Percentiles rank a stretch among this genome's conserved stretches.
Evolutionary conservation across 345 rosid species (phyloP).

Genomic region (Syzygium oleosum): DNA sequence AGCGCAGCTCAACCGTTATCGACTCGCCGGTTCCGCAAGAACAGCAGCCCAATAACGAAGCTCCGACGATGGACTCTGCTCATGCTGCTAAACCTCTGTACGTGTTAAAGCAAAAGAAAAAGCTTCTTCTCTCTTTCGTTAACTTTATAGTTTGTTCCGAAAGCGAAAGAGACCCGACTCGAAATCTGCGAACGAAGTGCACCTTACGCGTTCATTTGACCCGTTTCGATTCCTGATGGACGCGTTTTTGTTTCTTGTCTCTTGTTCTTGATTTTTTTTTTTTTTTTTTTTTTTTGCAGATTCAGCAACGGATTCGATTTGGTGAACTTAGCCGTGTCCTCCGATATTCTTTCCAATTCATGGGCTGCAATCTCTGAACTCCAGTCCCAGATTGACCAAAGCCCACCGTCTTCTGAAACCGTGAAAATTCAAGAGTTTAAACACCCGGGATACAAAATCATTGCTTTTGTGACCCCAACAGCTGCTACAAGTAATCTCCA

Average conservation of each 20-base stretch:
- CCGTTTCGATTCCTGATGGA: neutral
- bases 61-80: neutral
- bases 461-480: conserved; percentile 35
- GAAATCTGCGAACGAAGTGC: neutral
- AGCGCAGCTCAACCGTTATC: neutral
- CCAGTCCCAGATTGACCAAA: neutral
- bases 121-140: neutral
- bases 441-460: conserved; percentile 5
- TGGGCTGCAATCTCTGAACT: conserved; percentile 24
- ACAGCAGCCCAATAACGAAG: neutral
- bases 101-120: neutral
- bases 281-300: conserved; percentile 6
- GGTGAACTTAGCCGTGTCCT: conserved; percentile 35
- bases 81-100: neutral
- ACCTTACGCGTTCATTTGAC: neutral
- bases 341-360: conserved; percentile 32
- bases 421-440: conserved; percentile 4
- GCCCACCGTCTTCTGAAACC: neutral
- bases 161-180: neutral
- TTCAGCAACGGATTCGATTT: conserved; percentile 24
- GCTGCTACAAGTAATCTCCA: neutral
- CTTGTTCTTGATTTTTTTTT: neutral
- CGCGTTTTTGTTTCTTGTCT: neutral
- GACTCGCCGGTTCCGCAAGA: neutral
- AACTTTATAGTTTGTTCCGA: neutral